Evolutionary conservation across 768 basidiomycete genomes (phyloP).

Genomic region (Boletellus ananiceps): DNA sequence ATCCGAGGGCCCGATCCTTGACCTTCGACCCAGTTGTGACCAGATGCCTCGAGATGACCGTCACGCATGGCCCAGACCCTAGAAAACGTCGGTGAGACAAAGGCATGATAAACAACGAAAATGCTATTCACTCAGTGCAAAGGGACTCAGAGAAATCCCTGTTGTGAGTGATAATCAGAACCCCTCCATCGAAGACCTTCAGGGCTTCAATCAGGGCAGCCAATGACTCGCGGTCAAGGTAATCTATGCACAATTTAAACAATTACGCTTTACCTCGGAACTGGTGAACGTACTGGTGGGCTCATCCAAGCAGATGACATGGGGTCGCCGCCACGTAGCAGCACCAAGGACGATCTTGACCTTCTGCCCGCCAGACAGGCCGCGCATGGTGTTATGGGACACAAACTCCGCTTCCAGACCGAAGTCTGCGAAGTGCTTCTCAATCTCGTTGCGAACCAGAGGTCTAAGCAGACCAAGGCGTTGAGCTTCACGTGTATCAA

Average conservation of each 20-base stretch:
- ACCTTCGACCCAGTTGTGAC: conserved; percentile 99
- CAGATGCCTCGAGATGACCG: conserved; percentile 92
- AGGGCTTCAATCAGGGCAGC: conserved; percentile 98
- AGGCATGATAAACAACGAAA: neutral
- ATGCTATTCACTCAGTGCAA: conserved; percentile 67
- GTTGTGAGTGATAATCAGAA: conserved; percentile 96
- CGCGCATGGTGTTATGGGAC: conserved; percentile 98
- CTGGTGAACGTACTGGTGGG: conserved; percentile 66
- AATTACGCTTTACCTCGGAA: neutral
- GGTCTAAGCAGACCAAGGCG: conserved; percentile 92
- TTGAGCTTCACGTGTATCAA: conserved; percentile 96
- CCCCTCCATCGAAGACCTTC: conserved; percentile 98
- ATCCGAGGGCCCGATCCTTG: conserved; percentile 94
- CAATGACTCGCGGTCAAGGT: conserved; percentile 98
- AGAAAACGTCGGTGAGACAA: neutral
- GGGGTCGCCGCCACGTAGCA: conserved; percentile 98
- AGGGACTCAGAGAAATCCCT: conserved; percentile 98
- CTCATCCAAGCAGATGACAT: conserved; percentile 95
- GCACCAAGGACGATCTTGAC: conserved; percentile 99
- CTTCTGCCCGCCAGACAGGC: conserved; percentile 98
- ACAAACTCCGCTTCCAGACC: conserved; percentile 99
- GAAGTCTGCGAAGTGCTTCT: conserved; percentile 99
- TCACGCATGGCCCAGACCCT: conserved; percentile 99
- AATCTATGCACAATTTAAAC: conserved; percentile 50
- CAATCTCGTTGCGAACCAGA: conserved; percentile 96